Evolutionary conservation across 345 rosid species (phyloP).

Genomic region (Adansonia digitata): DNA sequence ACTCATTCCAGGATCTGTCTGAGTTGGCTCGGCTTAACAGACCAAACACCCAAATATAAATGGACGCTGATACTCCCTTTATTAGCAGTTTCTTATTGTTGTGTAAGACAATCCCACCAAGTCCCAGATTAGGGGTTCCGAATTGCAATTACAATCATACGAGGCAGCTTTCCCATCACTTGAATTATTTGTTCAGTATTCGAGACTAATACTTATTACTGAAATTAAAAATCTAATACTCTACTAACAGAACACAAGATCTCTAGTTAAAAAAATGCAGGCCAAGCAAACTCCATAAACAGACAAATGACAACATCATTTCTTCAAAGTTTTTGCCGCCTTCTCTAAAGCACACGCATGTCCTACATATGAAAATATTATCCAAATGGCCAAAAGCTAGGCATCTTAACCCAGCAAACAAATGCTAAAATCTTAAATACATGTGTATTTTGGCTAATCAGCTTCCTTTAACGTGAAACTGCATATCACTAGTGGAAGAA

Average conservation of each 20-base stretch:
- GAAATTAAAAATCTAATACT: neutral
- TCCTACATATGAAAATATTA: neutral
- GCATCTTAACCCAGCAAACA: neutral
- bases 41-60: too few relatives aligned
- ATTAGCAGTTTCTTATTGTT: too few relatives aligned
- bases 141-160: too few relatives aligned
- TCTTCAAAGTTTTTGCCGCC: neutral
- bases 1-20: too few relatives aligned
- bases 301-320: neutral
- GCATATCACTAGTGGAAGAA: neutral
- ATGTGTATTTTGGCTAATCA: neutral
- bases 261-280: neutral
- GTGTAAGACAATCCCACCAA: too few relatives aligned
- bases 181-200: neutral
- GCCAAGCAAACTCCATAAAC: neutral
- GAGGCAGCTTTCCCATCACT: neutral
- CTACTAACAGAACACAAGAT: neutral
- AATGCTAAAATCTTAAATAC: neutral
- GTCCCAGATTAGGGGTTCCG: too few relatives aligned
- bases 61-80: too few relatives aligned
- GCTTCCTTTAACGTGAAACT: neutral
- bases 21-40: too few relatives aligned
- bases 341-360: neutral
- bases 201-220: neutral
- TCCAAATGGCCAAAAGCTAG: neutral